Percentiles rank a stretch among this genome's conserved stretches.
Evolutionary conservation across 495 filamentous ascomycete species (phyloP).

Genomic region (Corynascus novoguineensis): DNA sequence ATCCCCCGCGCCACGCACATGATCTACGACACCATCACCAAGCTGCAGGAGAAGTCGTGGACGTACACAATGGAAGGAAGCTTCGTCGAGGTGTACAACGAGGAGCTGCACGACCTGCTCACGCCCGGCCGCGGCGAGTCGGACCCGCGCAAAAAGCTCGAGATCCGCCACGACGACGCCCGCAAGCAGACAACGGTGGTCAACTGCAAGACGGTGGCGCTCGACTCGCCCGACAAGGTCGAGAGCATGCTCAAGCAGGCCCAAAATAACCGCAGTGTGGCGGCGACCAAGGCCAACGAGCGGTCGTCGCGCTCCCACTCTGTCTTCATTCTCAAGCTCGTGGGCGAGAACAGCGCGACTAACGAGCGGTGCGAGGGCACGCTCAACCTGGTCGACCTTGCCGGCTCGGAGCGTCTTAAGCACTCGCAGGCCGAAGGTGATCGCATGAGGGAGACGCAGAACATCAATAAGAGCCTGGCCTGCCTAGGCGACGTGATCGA

Average conservation of each 20-base stretch:
- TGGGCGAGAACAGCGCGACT: conserved; percentile 74
- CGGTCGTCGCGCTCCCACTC: conserved; percentile 90
- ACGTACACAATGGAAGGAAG: conserved; percentile 87
- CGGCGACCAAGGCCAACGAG: conserved; percentile 94
- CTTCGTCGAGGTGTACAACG: conserved; percentile 99
- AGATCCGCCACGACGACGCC: conserved; percentile 80
- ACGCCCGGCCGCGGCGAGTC: conserved; percentile 65
- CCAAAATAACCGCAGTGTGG: conserved; percentile 78
- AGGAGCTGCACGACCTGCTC: conserved; percentile 89
- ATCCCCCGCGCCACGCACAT: conserved; percentile 89
- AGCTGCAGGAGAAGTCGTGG: conserved; percentile 88
- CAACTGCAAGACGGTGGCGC: conserved; percentile 69
- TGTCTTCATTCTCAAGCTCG: conserved; percentile 90
- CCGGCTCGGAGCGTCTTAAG: conserved; percentile 85
- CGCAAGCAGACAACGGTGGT: conserved; percentile 79
- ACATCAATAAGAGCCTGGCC: conserved; percentile 89
- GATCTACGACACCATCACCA: conserved; percentile 80
- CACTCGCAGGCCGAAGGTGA: conserved; percentile 80
- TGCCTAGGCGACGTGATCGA: conserved; percentile 94
- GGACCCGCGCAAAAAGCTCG: conserved; percentile 79
- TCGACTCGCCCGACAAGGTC: conserved; percentile 75
- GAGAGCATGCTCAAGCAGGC: conserved; percentile 72
- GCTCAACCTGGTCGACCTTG: conserved; percentile 92
- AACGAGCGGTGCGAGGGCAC: conserved; percentile 84
- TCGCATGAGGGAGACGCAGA: conserved; percentile 87